Evolutionary conservation across 2,329 filamentous ascomycete genomes (phyloP).

Genomic region (Apiospora pterosperma): DNA sequence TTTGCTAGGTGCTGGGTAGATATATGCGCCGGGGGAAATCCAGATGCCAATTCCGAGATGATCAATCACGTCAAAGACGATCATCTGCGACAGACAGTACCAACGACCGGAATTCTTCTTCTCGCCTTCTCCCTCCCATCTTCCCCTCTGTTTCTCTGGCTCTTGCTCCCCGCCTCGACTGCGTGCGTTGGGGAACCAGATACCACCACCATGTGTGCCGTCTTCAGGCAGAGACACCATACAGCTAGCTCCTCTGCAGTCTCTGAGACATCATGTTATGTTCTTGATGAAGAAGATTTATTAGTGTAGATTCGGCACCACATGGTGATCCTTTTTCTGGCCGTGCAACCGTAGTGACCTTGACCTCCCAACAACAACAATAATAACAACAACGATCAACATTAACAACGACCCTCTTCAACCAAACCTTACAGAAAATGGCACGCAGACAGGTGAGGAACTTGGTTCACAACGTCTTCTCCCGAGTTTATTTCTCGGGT

Average conservation of each 20-base stretch:
- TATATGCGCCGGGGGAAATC: not conserved
- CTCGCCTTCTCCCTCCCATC: no score
- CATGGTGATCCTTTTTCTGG: not conserved
- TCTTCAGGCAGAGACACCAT: slow-evolving; percentile 6
- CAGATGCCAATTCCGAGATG: not conserved
- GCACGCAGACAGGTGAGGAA: not conserved
- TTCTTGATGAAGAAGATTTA: not conserved
- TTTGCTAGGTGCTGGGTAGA: not conserved
- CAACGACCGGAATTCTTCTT: no score
- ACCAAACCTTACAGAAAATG: not conserved
- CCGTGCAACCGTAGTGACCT: not conserved
- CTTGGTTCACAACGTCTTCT: slow-evolving; percentile 1
- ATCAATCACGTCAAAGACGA: not conserved
- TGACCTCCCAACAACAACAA: not conserved
- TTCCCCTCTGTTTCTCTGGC: not conserved
- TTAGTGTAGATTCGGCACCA: not conserved
- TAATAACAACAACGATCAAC: not conserved
- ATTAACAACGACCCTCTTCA: not conserved
- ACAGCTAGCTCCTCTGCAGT: not conserved
- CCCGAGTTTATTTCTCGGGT: slow-evolving; percentile 5
- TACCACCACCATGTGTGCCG: not conserved
- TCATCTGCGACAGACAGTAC: not conserved
- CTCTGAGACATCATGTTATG: not conserved
- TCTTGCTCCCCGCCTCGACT: not conserved
- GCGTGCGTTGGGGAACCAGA: not conserved